phyloP scores from a whole-genome alignment of 768 basidiomycete species.

The Terana coerulea region DNA sequence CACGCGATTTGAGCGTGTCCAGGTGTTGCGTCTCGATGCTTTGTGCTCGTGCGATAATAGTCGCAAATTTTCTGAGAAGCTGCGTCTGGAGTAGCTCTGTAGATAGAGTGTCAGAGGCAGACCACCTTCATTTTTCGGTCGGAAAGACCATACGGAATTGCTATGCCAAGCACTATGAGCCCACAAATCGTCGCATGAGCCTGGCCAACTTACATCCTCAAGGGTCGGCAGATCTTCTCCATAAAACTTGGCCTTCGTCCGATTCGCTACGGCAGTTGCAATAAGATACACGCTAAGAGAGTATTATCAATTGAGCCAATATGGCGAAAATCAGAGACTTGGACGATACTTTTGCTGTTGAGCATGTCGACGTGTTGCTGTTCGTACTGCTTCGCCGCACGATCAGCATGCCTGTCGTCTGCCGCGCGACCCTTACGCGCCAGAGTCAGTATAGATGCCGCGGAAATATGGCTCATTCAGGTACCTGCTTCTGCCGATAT shows the following conservation, averaged over 20 bases:
- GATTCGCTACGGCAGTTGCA: constrained; percentile 66
- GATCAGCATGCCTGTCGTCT: constrained; percentile 75
- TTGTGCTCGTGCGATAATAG: constrained; percentile 57
- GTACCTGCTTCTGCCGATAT: constrained; percentile 76
- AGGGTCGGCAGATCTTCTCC: constrained; percentile 61
- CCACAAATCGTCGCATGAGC: constrained; percentile 5
- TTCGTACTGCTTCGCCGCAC: constrained; percentile 69
- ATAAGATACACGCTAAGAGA: constrained; percentile 61
- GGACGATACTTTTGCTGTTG: constrained; percentile 71
- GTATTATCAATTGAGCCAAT: neutral
- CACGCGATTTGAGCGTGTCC: constrained; percentile 49
- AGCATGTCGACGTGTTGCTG: constrained; percentile 76
- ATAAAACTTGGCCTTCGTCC: constrained; percentile 67
- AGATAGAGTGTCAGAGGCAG: constrained; percentile 22
- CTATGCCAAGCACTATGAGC: constrained; percentile 34
- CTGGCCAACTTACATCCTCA: constrained; percentile 57
- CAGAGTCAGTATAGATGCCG: neutral
- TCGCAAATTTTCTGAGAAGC: constrained; percentile 51
- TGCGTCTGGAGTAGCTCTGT: constrained; percentile 69
- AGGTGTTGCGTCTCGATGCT: constrained; percentile 55
- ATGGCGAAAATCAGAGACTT: constrained; percentile 29
- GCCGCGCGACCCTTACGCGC: constrained; percentile 49
- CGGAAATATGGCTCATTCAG: constrained; percentile 28
- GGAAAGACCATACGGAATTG: constrained; percentile 56
- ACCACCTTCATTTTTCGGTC: constrained; percentile 56